phyloP scores from a whole-genome alignment of 73 alveolate genomes.

The Paramecium primaurelia region DNA sequence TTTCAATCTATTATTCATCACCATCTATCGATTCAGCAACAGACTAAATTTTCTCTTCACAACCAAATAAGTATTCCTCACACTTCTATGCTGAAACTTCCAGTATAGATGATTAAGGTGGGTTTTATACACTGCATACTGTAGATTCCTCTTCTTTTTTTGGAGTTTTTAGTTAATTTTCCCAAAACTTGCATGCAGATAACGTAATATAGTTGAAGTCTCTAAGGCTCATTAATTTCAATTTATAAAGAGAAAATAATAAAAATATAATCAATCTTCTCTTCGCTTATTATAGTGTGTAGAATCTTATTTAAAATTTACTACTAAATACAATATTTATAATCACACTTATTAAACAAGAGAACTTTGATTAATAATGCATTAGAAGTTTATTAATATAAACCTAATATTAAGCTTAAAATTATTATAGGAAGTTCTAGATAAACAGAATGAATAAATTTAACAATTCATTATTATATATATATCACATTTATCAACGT shows the following conservation, averaged over 20 bases:
- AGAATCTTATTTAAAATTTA: not conserved
- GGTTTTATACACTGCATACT: not conserved
- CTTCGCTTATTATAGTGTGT: not conserved
- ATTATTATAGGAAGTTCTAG: not conserved
- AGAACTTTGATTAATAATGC: not conserved
- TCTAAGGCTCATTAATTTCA: not conserved
- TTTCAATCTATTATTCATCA: not conserved
- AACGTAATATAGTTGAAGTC: not conserved
- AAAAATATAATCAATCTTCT: not conserved
- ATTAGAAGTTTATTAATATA: not conserved
- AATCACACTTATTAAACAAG: not conserved
- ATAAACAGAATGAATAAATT: not conserved
- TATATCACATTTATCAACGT: not conserved
- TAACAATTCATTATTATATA: not conserved
- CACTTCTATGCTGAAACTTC: not conserved
- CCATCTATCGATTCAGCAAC: not conserved
- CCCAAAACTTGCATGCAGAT: not conserved
- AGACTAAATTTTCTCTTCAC: not conserved
- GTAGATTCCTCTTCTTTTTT: constrained; percentile 1
- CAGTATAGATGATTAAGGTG: not conserved
- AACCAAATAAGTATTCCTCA: not conserved
- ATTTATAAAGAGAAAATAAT: constrained; percentile 16
- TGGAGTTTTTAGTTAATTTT: not conserved
- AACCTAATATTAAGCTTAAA: not conserved
- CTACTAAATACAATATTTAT: not conserved